Evolutionary conservation across 768 basidiomycete genomes (phyloP).

Genomic region (Coprinopsis marcescibilis): DNA sequence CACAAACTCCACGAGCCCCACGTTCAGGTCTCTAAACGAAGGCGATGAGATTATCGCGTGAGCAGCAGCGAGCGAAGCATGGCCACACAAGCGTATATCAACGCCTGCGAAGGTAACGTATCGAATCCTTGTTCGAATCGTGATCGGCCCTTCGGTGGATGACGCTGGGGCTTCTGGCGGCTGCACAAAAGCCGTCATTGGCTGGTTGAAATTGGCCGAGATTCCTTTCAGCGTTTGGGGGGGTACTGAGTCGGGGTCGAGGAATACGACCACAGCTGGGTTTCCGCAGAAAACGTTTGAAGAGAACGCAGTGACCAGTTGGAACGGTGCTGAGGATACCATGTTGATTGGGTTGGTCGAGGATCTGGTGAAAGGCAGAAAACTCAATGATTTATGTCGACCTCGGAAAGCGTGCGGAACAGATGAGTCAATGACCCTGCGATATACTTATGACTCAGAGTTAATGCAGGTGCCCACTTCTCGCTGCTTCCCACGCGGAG

Average conservation of each 20-base stretch:
- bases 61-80: constrained; percentile 40
- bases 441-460: too few species aligned
- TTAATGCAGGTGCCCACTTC: too few species aligned
- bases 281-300: constrained; percentile 36
- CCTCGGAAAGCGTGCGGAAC: too few species aligned
- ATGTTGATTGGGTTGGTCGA: too few species aligned
- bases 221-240: constrained; percentile 25
- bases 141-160: constrained; percentile 10
- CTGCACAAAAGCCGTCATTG: constrained; percentile 32
- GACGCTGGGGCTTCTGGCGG: constrained; percentile 15
- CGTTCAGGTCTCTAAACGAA: constrained; percentile 15
- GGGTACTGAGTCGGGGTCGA: constrained; percentile 22
- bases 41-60: constrained; percentile 30
- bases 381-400: too few species aligned
- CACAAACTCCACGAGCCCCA: constrained; percentile 13
- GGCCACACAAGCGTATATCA: constrained; percentile 35
- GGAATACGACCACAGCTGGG: constrained; percentile 36
- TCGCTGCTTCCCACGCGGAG: too few species aligned
- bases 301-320: constrained; percentile 40
- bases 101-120: constrained; percentile 26
- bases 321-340: constrained; percentile 24
- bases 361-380: too few species aligned
- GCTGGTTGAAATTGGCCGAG: constrained; percentile 40
- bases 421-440: too few species aligned
- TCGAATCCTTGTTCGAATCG: constrained; percentile 23